Conservation (phyloP, 2,329 filamentous ascomycete species). For the Paracamarosporium sp. region DNA sequence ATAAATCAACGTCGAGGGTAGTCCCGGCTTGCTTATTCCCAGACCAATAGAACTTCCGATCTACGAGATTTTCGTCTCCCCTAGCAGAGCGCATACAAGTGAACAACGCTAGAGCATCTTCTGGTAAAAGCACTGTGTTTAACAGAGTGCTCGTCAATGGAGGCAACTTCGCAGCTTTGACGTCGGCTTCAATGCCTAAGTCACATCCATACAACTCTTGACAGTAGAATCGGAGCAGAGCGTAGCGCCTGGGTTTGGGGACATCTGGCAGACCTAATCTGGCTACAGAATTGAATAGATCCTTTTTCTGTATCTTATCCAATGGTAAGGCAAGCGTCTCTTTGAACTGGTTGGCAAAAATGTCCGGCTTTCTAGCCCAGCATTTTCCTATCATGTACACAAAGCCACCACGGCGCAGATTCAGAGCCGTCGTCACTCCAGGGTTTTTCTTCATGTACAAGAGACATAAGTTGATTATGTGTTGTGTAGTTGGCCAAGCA, state of each 20-base stretch:
- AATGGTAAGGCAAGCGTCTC: constrained; percentile 9
- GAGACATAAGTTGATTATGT: constrained; percentile 25
- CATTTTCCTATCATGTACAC: constrained; percentile 26
- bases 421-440: constrained; percentile 12
- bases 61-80: constrained; percentile 24
- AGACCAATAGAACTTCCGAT: constrained; percentile 7
- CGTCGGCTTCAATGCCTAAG: constrained; percentile 22
- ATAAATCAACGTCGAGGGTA: constrained; percentile 23
- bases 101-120: constrained; percentile 27
- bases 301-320: not conserved
- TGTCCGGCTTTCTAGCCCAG: constrained; percentile 29
- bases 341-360: constrained; percentile 25
- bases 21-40: not conserved
- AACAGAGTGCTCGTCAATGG: constrained; percentile 13
- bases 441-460: constrained; percentile 23
- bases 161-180: constrained; percentile 14
- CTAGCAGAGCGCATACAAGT: constrained; percentile 23
- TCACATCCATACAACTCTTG: constrained; percentile 17
- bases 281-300: not conserved
- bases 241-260: constrained; percentile 18
- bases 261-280: constrained; percentile 14
- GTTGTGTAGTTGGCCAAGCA: constrained; percentile 17
- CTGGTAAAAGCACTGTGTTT: constrained; percentile 7
- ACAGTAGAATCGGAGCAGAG: constrained; percentile 26
- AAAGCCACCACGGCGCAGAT: constrained; percentile 12